These are phyloP conservation scores for Fusarium caatingaense DNA, from an alignment of 2,329 filamentous ascomycete species.

Conservation along the genomic window DNA sequence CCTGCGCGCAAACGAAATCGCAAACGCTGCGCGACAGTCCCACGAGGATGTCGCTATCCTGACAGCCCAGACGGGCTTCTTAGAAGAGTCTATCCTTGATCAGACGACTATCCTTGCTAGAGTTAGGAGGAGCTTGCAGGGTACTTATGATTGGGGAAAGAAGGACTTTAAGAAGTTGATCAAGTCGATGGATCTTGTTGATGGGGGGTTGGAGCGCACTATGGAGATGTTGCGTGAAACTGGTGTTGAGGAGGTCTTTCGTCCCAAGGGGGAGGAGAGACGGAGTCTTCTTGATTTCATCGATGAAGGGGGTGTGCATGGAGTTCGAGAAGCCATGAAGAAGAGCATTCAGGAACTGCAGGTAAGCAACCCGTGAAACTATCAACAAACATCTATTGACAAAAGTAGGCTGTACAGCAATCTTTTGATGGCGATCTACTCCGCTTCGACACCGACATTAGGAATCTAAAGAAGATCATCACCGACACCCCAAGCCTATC, in stretches of 20 bases:
- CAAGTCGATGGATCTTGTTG: conserved; percentile 73
- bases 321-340: conserved; percentile 74
- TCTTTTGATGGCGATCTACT: conserved; percentile 82
- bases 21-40: conserved; percentile 77
- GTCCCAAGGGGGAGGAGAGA: conserved; percentile 67
- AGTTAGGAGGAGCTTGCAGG: conserved; percentile 63
- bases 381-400: conserved; percentile 15
- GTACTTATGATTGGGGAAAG: conserved; percentile 68
- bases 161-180: conserved; percentile 71
- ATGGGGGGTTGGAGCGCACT: conserved; percentile 72
- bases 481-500: conserved; percentile 53
- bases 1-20: conserved; percentile 86
- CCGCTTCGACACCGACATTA: conserved; percentile 80
- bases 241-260: conserved; percentile 71
- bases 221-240: conserved; percentile 73
- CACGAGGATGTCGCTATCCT: conserved; percentile 84
- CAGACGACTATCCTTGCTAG: conserved; percentile 65
- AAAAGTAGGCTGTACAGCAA: conserved; percentile 67
- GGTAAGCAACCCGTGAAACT: conserved; percentile 52
- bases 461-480: conserved; percentile 70
- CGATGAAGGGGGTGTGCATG: conserved; percentile 75
- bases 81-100: conserved; percentile 70
- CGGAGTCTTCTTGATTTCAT: conserved; percentile 81
- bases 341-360: conserved; percentile 77
- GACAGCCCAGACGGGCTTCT: conserved; percentile 74